A percentile compares a stretch with the other conserved stretches of the same genome.
These are phyloP conservation scores for Termitomyces sp. DNA, from an alignment of 768 basidiomycete genomes.

Conservation along the genomic window DNA sequence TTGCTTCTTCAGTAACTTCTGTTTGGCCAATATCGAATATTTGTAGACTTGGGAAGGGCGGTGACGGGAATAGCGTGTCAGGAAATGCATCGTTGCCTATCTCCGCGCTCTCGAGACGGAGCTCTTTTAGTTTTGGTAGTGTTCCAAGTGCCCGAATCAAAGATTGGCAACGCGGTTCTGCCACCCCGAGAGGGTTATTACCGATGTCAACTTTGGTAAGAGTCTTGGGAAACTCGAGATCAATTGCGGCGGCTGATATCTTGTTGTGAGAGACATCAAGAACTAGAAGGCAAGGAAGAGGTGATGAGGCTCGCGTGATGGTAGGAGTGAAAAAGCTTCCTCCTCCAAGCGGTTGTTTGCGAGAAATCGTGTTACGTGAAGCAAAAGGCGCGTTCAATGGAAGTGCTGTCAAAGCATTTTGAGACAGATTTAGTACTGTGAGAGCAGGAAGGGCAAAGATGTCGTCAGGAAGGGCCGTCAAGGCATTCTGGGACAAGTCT, in stretches of 20 bases:
- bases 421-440: constrained; percentile 60
- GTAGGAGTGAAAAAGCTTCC: constrained; percentile 60
- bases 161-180: constrained; percentile 23
- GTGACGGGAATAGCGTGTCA: constrained; percentile 26
- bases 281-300: constrained; percentile 59
- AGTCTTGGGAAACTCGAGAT: constrained; percentile 44
- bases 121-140: constrained; percentile 49
- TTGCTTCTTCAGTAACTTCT: constrained; percentile 39
- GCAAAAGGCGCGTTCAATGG: constrained; percentile 60
- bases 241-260: constrained; percentile 48
- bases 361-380: constrained; percentile 15
- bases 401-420: constrained; percentile 57
- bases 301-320: constrained; percentile 54
- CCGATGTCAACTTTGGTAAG: constrained; percentile 60
- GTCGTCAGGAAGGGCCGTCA: constrained; percentile 56
- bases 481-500: constrained; percentile 69
- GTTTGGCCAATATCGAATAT: constrained; percentile 68
- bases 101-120: constrained; percentile 49
- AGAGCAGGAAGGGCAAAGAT: constrained; percentile 67
- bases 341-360: constrained; percentile 29
- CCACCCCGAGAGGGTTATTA: constrained; percentile 53
- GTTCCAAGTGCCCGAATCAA: constrained; percentile 43
- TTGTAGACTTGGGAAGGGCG: constrained; percentile 45
- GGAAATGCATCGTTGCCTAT: constrained; percentile 59
- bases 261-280: constrained; percentile 67